A percentile compares a stretch with the other conserved stretches of the same genome.
phyloP scores from a whole-genome alignment of 305 asterid species.

The Plantago rigida region DNA sequence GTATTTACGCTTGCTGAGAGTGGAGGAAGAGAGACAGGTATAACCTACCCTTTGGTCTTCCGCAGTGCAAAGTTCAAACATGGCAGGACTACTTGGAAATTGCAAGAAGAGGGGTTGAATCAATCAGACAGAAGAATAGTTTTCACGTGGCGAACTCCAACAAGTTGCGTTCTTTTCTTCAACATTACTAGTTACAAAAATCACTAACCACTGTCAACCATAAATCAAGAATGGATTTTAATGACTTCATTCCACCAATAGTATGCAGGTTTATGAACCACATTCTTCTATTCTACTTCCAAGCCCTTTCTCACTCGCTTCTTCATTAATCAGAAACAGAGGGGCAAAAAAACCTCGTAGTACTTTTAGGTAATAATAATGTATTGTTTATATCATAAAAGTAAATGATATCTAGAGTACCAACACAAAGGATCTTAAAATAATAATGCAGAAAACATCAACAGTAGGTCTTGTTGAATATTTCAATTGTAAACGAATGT shows the following conservation, averaged over 20 bases:
- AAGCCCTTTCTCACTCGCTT: slow-evolving; percentile 59
- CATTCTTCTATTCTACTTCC: slow-evolving; percentile 50
- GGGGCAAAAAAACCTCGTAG: not conserved
- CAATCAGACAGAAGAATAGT: not conserved
- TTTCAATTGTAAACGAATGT: too few relatives aligned
- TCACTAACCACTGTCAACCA: slow-evolving; percentile 60
- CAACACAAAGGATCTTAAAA: too few relatives aligned
- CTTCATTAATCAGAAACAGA: slow-evolving; percentile 49
- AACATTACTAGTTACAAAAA: not conserved
- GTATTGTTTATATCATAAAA: too few relatives aligned
- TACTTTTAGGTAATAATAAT: too few relatives aligned
- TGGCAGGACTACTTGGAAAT: slow-evolving; percentile 58
- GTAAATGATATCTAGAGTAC: too few relatives aligned
- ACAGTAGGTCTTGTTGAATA: too few relatives aligned
- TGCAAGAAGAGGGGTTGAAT: slow-evolving; percentile 23
- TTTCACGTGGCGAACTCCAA: not conserved
- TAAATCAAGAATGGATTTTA: slow-evolving; percentile 49
- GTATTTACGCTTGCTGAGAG: not conserved
- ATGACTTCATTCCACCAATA: slow-evolving; percentile 45
- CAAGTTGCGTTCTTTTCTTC: not conserved
- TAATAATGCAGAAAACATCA: too few relatives aligned
- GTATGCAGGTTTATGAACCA: slow-evolving; percentile 47
- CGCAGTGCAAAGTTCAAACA: slow-evolving; percentile 46
- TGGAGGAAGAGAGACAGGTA: not conserved
- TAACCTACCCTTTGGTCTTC: slow-evolving; percentile 53